Evolutionary conservation across 495 filamentous ascomycete genomes (phyloP), one percentile per base, ranked within the genome.

Genomic region (Rhypophila decipiens): DNA sequence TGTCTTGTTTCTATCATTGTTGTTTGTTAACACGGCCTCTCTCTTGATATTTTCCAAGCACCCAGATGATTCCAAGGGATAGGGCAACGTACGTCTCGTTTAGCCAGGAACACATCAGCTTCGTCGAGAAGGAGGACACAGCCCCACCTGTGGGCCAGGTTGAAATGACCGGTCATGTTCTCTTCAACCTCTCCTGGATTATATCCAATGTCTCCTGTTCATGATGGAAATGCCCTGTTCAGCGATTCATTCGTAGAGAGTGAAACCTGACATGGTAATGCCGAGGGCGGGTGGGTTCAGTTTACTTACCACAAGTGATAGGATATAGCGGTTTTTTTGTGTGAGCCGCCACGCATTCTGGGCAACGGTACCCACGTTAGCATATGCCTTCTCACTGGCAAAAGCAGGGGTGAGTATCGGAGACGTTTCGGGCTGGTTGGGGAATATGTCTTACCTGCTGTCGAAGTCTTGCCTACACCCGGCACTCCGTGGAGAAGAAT

Each of bases 41-140:
- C n/a, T n/a, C n/a, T n/a, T n/a, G n/a, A n/a, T n/a, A n/a, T n/a
- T n/a, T n/a, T n/a, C n/a, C n/a, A n/a, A n/a, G n/a, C n/a, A n/a
- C n/a, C n/a, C n/a, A n/a, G n/a, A n/a, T n/a, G n/a, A n/a, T n/a
- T n/a, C n/a, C n/a, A n/a, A 21, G 13, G 7, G 18, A 45, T n/a
- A 22, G 10, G 42, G 20, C 10, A 23, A 39, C 52, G n/a, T 40
- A 56, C 52, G 24, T 49, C 50, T 1, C 78, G 64, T 47, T 70
- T 55, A n/a, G 70, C 64, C 0, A 83, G 62, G 46, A 81, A 83
- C 1, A 82, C 66, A 39, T 82, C 78, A 22, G 38, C 38, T 40
- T 40, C 38, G 20, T 40, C 38, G 0, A 82, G 55, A 0, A 83
- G 63, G 4, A 82, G 53, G 0, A 83, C 67, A 24, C 65, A 73